Conservation (phyloP, 768 basidiomycete genomes). For the Chiua virens region DNA sequence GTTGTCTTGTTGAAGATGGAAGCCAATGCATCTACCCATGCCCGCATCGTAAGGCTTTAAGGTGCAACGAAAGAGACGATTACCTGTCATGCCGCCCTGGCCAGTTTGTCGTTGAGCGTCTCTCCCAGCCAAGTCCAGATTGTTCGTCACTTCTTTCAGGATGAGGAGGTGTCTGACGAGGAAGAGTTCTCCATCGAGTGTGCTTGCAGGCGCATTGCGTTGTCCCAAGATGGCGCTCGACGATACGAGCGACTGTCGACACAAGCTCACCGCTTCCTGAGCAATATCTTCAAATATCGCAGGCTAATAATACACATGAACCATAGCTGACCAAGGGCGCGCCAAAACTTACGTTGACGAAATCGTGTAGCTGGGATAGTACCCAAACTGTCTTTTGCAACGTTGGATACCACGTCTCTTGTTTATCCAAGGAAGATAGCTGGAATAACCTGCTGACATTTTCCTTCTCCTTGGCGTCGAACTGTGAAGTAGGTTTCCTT, state of each 20-base stretch:
- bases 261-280: conserved; percentile 84
- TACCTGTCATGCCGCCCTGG: conserved; percentile 61
- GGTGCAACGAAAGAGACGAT: background rate
- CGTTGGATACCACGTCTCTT: conserved; percentile 92
- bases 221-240: conserved; percentile 66
- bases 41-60: background rate
- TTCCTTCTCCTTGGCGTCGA: conserved; percentile 64
- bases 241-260: conserved; percentile 74
- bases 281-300: conserved; percentile 96
- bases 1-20: conserved; percentile 34
- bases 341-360: conserved; percentile 68
- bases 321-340: background rate
- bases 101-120: conserved; percentile 44
- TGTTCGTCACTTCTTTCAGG: conserved; percentile 85
- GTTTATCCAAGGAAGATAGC: conserved; percentile 66
- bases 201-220: conserved; percentile 43
- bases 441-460: conserved; percentile 69
- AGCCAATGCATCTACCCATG: conserved; percentile 27
- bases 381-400: conserved; percentile 90
- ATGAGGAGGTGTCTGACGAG: conserved; percentile 88
- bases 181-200: conserved; percentile 80
- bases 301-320: conserved; percentile 51
- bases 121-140: conserved; percentile 61
- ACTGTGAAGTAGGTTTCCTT: conserved; percentile 42
- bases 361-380: conserved; percentile 83